These are phyloP conservation scores for Fusarium beomiforme DNA, from an alignment of 2,329 filamentous ascomycete genomes.

Conservation along the genomic window DNA sequence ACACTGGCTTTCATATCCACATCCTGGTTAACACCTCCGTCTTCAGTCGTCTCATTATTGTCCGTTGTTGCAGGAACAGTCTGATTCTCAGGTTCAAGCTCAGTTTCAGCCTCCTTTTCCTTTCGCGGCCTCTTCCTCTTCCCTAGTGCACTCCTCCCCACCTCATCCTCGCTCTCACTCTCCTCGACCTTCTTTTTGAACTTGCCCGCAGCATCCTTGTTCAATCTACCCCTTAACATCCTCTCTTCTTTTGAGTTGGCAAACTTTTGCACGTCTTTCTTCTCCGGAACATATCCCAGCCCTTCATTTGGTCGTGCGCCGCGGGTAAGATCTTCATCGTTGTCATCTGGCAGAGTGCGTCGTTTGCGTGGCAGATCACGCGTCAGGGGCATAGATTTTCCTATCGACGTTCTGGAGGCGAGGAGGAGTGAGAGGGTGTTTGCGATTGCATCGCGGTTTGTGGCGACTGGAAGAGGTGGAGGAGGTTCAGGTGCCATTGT, in stretches of 20 bases:
- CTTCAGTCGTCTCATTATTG: background rate
- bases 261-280: conserved; percentile 34
- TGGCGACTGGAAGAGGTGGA: conserved; percentile 48
- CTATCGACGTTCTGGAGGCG: conserved; percentile 48
- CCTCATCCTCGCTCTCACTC: conserved; percentile 51
- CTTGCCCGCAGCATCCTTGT: conserved; percentile 37
- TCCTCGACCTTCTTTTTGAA: conserved; percentile 33
- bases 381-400: conserved; percentile 45
- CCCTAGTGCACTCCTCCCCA: conserved; percentile 51
- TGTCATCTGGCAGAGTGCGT: conserved; percentile 20
- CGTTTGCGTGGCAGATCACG: conserved; percentile 22
- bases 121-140: conserved; percentile 49
- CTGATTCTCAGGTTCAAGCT: background rate
- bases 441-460: conserved; percentile 51
- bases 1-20: conserved; percentile 35
- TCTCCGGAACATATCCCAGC: conserved; percentile 51
- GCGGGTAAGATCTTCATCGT: conserved; percentile 42
- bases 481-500: conserved; percentile 38
- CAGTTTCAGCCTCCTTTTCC: conserved; percentile 16
- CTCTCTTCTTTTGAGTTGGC: conserved; percentile 42
- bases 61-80: background rate
- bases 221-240: conserved; percentile 46
- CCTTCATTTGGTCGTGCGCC: conserved; percentile 50
- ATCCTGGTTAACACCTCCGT: conserved; percentile 22
- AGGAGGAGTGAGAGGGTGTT: conserved; percentile 56